phyloP scores from a whole-genome alignment of 23 red algal species.

The Pyropia haitanensis region DNA sequence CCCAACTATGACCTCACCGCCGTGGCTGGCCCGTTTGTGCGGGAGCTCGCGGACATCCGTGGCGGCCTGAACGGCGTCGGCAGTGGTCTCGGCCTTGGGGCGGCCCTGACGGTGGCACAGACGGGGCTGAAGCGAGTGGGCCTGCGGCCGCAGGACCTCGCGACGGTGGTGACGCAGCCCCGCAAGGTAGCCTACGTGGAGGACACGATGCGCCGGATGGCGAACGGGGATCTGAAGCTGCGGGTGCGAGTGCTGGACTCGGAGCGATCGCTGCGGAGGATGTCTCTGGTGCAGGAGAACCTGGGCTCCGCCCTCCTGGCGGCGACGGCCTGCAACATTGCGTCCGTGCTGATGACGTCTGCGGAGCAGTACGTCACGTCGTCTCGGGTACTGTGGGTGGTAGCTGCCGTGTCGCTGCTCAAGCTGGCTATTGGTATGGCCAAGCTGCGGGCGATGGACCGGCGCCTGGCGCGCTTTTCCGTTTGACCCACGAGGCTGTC shows the following conservation, averaged over 20 bases:
- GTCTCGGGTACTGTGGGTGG: slow-evolving; percentile 44
- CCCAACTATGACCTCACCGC: slow-evolving; percentile 75
- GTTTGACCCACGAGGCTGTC: too few species aligned
- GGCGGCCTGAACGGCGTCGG: slow-evolving; percentile 32
- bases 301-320: slow-evolving; percentile 42
- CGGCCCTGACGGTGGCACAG: slow-evolving; percentile 43
- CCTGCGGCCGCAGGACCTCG: slow-evolving; percentile 59
- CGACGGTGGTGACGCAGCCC: slow-evolving; percentile 65
- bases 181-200: slow-evolving; percentile 80
- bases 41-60: slow-evolving; percentile 56
- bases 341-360: slow-evolving; percentile 31
- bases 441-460: slow-evolving; percentile 46
- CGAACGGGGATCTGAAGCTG: slow-evolving; percentile 65
- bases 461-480: too few species aligned
- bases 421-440: slow-evolving; percentile 37
- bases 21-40: slow-evolving; percentile 68
- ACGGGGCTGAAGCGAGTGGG: slow-evolving; percentile 48
- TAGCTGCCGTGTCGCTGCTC: slow-evolving; percentile 27
- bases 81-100: slow-evolving; percentile 4
- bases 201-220: slow-evolving; percentile 59
- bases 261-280: slow-evolving; percentile 46
- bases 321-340: slow-evolving; percentile 48
- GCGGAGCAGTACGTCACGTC: slow-evolving; percentile 44
- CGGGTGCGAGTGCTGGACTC: slow-evolving; percentile 71
- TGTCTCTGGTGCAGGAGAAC: slow-evolving; percentile 49